Evolutionary conservation across 805 yeast genomes (phyloP), one percentile per base, ranked within the genome.

Genomic region (Brettanomyces nanus): DNA sequence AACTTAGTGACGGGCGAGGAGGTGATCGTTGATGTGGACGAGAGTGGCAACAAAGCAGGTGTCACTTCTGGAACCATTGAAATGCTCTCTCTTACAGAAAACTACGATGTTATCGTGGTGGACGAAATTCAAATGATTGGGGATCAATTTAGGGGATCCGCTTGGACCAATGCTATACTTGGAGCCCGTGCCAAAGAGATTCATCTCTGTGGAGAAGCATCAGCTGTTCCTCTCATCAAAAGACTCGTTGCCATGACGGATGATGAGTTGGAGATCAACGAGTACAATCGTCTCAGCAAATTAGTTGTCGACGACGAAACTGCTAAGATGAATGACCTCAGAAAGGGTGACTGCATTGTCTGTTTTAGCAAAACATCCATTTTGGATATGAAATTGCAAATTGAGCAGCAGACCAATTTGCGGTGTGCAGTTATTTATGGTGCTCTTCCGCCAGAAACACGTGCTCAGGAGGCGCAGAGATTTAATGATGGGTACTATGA

Each of bases 121-220:
- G 98, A 92, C 63, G 98, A 92, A 56, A 90, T 92, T 46, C 98
- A 92, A 58, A 87, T 92, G 97, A 77, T 92, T 48, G 77, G 75
- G 2, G 95, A 89, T 52, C 63, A 65, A 6, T 63, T 62, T 14
- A 62, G 99, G 45, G 99, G 99, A 0, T 77, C 84, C 63, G 95
- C 96, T 0, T 92, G 98, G 97, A 82, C 97, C 0, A 77, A 77
- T 47, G 97, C 95, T 0, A 63, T 92, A 1, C 62, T 92, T 25
- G 97, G 97, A 4, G 92, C 79, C 0, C 73, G 73, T 42, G 94
- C 97, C 4, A 76, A 76, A 39, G 95, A 86, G 45, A 65, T 92
- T 2, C 97, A 92, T 62, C 53, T 90, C 5, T 92, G 99, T 63
- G 99, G 99, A 28, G 99, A 92, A 54, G 82, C 75, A 38, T 75